Evolutionary conservation across 768 basidiomycete genomes (phyloP), one percentile per base, ranked within the genome.

Genomic region (Serendipita vermifera): DNA sequence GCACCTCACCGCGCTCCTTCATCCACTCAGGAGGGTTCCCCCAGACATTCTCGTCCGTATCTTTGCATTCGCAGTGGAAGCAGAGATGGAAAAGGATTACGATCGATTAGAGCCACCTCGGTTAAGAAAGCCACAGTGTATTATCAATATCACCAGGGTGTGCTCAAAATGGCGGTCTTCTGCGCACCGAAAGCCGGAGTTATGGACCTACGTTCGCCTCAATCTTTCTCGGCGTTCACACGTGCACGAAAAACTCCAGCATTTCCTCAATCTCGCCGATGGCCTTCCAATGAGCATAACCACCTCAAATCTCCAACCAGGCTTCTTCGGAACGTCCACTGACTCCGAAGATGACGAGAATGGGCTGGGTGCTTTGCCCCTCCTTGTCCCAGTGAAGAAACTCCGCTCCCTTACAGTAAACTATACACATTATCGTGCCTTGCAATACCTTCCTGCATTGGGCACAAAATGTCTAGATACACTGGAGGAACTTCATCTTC

Each of bases 321-420:
- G 32, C 46, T 51, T 51, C 46, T 51, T 51, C 17, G 29, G 29
- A n/a, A n/a, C 46, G 17, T 51, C 46, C 7, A 22, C 46, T 7
- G 46, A 51, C 17, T 51, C 46, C 32, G 46, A 51, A 31, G 46
- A 51, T n/a, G 35, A 36, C 35, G 46, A 51, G 29, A 29, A 51
- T 22, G 46, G 46, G 24, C 32, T n/a, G 9, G 32, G 46, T 31
- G 26, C 46, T 7, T 15, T 22, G 5, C n/a, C 46, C n/a, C 46
- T 51, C 17, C 27, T 51, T 7, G 46, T 31, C 17, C 46, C 46
- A 11, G 46, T 51, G 9, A 20, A 51, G 22, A 22, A 51, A 7
- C 7, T 51, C 24, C 9, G 24, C 9, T 51, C 46, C 22, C 27
- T 51, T 11, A 51, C 46, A 9, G 46, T 51, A 15, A 51, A 51